These are phyloP conservation scores for Solanum commersonii DNA, from an alignment of 257 asterid genomes.

Conservation along the genomic window DNA sequence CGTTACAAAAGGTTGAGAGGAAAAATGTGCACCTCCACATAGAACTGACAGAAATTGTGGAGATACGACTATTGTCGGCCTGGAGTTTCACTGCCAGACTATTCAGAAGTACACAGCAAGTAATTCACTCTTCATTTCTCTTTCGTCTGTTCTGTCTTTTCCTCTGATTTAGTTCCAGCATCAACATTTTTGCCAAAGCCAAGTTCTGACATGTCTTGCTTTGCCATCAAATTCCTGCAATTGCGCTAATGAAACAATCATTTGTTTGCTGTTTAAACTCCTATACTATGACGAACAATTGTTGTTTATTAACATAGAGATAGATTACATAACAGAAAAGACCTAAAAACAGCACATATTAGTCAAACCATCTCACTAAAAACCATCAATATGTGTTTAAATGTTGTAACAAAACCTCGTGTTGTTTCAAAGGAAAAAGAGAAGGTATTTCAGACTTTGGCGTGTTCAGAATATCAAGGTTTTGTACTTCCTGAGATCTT, in stretches of 20 bases:
- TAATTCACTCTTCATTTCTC: conserved; percentile 3
- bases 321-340: not conserved
- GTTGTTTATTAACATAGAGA: not conserved
- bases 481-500: not conserved
- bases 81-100: not conserved
- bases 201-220: conserved; percentile 85
- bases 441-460: not conserved
- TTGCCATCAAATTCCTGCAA: conserved; percentile 97
- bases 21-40: not conserved
- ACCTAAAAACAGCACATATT: not conserved
- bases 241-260: not conserved
- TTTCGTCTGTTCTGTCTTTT: conserved; percentile 6
- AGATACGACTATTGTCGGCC: not conserved
- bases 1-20: not conserved
- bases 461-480: not conserved
- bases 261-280: not conserved
- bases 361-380: not conserved
- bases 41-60: not conserved
- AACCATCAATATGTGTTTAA: not conserved
- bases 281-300: not conserved
- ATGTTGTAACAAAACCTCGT: not conserved
- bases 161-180: conserved; percentile 19
- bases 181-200: conserved; percentile 48
- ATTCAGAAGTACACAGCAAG: not conserved
- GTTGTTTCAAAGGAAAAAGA: not conserved